Conservation (phyloP, 495 filamentous ascomycete species). For the Trichoderma orchidacearum region DNA sequence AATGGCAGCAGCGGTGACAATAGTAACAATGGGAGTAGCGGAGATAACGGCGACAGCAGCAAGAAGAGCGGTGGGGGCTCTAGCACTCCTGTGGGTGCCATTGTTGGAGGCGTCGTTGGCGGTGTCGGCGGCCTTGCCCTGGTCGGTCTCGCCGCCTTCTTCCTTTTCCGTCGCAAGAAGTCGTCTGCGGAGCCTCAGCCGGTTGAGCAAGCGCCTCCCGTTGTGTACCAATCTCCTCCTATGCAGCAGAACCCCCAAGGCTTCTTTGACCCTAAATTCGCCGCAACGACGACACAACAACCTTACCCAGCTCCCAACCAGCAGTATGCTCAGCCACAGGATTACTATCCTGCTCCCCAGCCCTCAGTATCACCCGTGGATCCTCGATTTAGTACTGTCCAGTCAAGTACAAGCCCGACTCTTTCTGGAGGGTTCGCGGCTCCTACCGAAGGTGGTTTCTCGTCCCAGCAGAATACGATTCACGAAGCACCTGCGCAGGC, state of each 20-base stretch:
- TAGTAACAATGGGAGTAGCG: not conserved
- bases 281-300: not conserved
- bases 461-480: not conserved
- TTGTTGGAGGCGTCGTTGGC: constrained; percentile 35
- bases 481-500: not conserved
- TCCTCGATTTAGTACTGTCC: not conserved
- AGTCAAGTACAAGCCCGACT: not conserved
- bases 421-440: not conserved
- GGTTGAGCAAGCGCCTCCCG: not conserved
- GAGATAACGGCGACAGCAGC: constrained; percentile 8
- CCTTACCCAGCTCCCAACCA: not conserved
- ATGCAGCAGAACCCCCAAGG: not conserved
- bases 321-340: not conserved
- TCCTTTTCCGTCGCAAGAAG: constrained; percentile 20
- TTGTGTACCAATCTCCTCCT: not conserved
- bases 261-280: not conserved
- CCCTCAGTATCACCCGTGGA: not conserved
- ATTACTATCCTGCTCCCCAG: not conserved
- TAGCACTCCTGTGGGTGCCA: constrained; percentile 21
- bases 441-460: not conserved
- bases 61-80: not conserved
- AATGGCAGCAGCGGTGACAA: not conserved
- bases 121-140: constrained; percentile 29
- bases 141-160: constrained; percentile 21
- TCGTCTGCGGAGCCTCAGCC: not conserved